These are phyloP conservation scores for Sporothrix schenckii DNA, from an alignment of 2,329 filamentous ascomycete species.

Conservation along the genomic window DNA sequence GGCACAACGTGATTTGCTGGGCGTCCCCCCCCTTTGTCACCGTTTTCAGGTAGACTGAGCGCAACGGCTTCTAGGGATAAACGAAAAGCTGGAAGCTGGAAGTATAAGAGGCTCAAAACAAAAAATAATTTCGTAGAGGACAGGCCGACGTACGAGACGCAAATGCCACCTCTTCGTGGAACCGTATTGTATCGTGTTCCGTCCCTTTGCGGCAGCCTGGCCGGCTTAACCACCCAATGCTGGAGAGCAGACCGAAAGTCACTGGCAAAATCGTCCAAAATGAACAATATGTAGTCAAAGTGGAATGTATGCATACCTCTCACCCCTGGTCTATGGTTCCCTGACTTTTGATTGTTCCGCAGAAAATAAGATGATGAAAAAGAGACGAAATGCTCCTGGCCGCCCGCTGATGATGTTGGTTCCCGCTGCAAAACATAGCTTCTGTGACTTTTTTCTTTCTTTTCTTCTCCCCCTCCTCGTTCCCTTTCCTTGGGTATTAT, in stretches of 20 bases:
- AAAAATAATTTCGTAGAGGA: not conserved
- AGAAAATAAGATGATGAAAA: not conserved
- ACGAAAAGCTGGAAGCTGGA: not conserved
- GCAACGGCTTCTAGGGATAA: not conserved
- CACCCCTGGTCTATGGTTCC: constrained; percentile 15
- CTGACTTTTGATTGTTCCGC: constrained; percentile 5
- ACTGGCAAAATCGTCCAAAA: no score
- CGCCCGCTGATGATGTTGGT: constrained; percentile 16
- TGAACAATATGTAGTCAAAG: no score
- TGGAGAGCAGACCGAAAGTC: no score
- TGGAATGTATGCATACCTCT: not conserved
- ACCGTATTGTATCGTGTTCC: not conserved
- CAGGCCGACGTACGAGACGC: not conserved
- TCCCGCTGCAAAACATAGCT: constrained; percentile 21
- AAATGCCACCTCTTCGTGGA: not conserved
- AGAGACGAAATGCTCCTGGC: constrained; percentile 8
- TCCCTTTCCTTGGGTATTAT: not conserved
- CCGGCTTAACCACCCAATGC: not conserved
- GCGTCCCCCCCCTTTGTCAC: not conserved
- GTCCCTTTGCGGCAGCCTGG: constrained; percentile 2
- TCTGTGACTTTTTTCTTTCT: not conserved
- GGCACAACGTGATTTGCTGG: not conserved
- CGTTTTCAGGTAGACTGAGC: not conserved
- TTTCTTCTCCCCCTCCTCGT: not conserved
- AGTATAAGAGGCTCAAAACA: not conserved